phyloP scores from a whole-genome alignment of 2,329 filamentous ascomycete species.

The Cytospora mali region DNA sequence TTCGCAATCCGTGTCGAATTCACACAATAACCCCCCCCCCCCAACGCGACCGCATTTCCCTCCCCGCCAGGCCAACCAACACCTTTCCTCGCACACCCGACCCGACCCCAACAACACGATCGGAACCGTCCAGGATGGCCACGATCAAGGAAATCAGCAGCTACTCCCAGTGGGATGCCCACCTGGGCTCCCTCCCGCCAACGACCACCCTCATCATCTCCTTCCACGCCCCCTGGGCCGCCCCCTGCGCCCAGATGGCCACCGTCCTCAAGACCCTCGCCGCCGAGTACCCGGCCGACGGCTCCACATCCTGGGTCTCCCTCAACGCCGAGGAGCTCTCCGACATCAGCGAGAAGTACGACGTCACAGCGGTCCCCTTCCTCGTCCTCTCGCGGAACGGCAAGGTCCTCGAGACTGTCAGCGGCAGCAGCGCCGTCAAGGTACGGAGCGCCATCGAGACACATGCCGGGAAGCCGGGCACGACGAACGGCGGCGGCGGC shows the following conservation, averaged over 20 bases:
- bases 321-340: constrained; percentile 94
- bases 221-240: constrained; percentile 96
- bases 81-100: not conserved
- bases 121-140: constrained; percentile 57
- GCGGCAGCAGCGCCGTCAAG: constrained; percentile 84
- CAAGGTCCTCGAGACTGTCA: constrained; percentile 79
- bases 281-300: constrained; percentile 74
- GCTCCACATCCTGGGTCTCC: constrained; percentile 77
- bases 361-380: constrained; percentile 92
- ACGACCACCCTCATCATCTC: constrained; percentile 81
- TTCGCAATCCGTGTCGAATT: not conserved
- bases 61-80: not conserved
- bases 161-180: constrained; percentile 71
- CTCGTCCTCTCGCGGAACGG: constrained; percentile 80
- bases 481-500: constrained; percentile 40
- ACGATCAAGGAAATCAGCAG: constrained; percentile 76
- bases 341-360: constrained; percentile 88
- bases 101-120: not conserved
- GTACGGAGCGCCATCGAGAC: constrained; percentile 85
- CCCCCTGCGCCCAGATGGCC: constrained; percentile 92
- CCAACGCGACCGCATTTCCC: not conserved
- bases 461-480: constrained; percentile 61
- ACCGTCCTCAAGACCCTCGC: constrained; percentile 84
- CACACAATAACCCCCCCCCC: too few relatives aligned
- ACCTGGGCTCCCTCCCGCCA: constrained; percentile 66